Base-by-base conservation (phyloP, 768 basidiomycete species). In the Tulasnella sp. region DNA sequence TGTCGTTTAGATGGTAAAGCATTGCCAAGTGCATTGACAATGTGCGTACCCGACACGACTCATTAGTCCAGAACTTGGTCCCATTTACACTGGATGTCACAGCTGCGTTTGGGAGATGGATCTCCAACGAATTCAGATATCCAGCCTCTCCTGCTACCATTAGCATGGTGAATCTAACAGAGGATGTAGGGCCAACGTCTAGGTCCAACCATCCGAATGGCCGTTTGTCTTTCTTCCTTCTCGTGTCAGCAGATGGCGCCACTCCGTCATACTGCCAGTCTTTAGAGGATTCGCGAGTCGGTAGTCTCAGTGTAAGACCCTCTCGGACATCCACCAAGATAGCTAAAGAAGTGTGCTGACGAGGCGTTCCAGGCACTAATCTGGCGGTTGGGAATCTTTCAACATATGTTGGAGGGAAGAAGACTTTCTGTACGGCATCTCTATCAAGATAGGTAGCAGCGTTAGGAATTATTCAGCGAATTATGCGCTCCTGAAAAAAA, bases 211-310 rank as follows among this genome's bases (percentile, higher is more conserved):
- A 83, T 2, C 73, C 74, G 54, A 71, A 75, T 11, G 31, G 86
- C 80, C 34, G 82, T 73, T 69, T 85, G 83, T 53, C 84, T 77
- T 61, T 63, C 62, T 76, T 76, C 54, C 76, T 76, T 29, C 27
- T 17, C 7, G 57, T 49, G 42, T 59, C 57, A 17, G 57, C 57
- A 10, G 48, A 27, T 30, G 73, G 65, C n/a, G 57, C 53, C 17
- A 60, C 7, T 30, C 81, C 83, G 68, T 97, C 94, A 84, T 86
- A 97, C 68, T 84, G 81, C 94, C 94, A 98, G 69, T 97, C 87
- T 85, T 98, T 97, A 0, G 92, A 96, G 0, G 82, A 70, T 70
- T 98, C 94, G 9, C 92, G 81, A 59, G 93, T 93, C 2, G 94
- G 94, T n/a, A 96, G 74, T 43, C 87, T 78, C 9, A 97, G 66